These are phyloP conservation scores for Warburgia ugandensis DNA, from an alignment of 164 flowering plant species.

Conservation along the genomic window DNA sequence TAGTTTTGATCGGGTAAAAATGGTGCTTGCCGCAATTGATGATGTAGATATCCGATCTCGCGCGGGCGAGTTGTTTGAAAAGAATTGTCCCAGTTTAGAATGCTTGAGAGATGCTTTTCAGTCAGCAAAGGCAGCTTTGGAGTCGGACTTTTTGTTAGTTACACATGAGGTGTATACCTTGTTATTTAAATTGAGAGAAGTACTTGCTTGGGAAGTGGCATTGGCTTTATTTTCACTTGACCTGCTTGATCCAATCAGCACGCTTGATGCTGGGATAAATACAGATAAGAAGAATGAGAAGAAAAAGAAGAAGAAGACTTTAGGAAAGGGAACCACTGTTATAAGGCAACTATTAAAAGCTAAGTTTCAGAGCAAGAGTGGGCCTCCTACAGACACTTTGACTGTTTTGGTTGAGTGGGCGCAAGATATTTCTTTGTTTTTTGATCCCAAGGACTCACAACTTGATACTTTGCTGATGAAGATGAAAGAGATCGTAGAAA, in stretches of 20 bases:
- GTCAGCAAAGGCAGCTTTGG: conserved; percentile 20
- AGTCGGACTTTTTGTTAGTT: conserved; percentile 23
- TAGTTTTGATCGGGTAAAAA: conserved; percentile 34
- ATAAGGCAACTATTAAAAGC: conserved; percentile 52
- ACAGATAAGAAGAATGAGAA: conserved; percentile 44
- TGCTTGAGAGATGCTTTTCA: conserved; percentile 20
- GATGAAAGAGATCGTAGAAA: conserved; percentile 72
- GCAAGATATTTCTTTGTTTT: conserved; percentile 29
- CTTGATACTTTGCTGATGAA: conserved; percentile 39
- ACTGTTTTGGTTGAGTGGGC: conserved; percentile 27
- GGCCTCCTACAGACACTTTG: conserved; percentile 11
- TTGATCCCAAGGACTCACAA: conserved; percentile 44
- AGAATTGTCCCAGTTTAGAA: conserved; percentile 21
- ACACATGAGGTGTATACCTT: conserved; percentile 32
- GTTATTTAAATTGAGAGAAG: conserved; percentile 32
- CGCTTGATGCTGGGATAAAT: conserved; percentile 15
- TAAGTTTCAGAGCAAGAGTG: conserved; percentile 23
- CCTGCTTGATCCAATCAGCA: conserved; percentile 21
- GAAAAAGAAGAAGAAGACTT: conserved; percentile 55
- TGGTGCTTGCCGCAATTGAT: conserved; percentile 22
- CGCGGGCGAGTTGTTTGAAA: conserved; percentile 27
- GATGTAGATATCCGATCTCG: conserved; percentile 19
- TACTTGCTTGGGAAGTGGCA: conserved; percentile 66
- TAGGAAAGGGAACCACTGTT: conserved; percentile 76
- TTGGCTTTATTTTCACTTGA: conserved; percentile 48